These are phyloP conservation scores for Diaporthe humulicola DNA, from an alignment of 2,329 filamentous ascomycete species.

Conservation along the genomic window DNA sequence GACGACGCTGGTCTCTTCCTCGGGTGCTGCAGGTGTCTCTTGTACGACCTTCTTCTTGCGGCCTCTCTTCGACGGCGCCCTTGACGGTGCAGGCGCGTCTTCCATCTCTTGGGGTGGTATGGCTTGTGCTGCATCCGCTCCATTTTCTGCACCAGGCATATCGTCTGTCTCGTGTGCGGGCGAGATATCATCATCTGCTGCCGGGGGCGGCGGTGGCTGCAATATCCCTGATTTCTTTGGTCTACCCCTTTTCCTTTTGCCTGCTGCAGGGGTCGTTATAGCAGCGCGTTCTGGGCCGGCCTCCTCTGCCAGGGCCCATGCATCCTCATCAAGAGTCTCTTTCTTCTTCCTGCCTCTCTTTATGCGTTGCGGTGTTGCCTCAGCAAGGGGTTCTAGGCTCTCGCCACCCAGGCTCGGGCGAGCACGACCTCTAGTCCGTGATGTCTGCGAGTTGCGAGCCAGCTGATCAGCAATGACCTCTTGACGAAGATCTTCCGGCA, in stretches of 20 bases:
- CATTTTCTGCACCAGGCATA: background rate
- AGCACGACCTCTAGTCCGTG: constrained; percentile 38
- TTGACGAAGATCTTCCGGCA: constrained; percentile 36
- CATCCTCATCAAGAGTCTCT: constrained; percentile 31
- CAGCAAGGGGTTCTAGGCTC: background rate
- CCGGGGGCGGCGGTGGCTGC: constrained; percentile 33
- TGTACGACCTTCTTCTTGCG: constrained; percentile 34
- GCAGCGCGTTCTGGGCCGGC: constrained; percentile 30
- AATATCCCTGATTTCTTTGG: constrained; percentile 53
- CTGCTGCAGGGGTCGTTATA: constrained; percentile 1
- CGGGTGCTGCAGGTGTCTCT: constrained; percentile 2
- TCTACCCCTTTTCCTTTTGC: constrained; percentile 56
- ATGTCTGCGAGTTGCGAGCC: constrained; percentile 29
- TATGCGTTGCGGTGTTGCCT: constrained; percentile 42
- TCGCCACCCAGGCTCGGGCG: constrained; percentile 17
- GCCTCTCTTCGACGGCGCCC: constrained; percentile 29
- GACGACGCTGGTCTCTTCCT: background rate
- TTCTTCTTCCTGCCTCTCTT: constrained; percentile 49
- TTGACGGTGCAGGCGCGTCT: background rate
- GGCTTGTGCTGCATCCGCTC: background rate
- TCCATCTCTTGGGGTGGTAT: background rate
- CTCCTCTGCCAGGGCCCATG: background rate
- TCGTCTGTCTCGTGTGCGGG: constrained; percentile 8
- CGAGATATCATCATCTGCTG: constrained; percentile 9
- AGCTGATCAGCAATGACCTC: constrained; percentile 36